Conservation (phyloP, 1,284 basidiomycete genomes). For the Golubevia sp. region DNA sequence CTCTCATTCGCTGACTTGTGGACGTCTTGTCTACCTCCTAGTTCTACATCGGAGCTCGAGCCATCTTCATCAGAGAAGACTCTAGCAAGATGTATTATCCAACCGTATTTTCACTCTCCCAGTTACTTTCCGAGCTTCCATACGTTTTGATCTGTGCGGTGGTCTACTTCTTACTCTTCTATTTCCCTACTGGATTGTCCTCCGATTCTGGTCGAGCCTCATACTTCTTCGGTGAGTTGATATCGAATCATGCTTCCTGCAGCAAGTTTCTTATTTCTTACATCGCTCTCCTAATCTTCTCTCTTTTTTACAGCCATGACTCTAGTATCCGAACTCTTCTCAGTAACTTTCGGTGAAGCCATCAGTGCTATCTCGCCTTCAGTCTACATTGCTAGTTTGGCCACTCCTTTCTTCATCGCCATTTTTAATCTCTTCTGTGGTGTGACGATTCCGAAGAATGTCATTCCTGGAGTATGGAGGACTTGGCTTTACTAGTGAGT, state of each 20-base stretch:
- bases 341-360: slow-evolving; percentile 16
- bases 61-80: slow-evolving; percentile 50
- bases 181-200: slow-evolving; percentile 41
- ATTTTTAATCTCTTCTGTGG: slow-evolving; percentile 41
- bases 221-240: slow-evolving; percentile 27
- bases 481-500: slow-evolving; percentile 15
- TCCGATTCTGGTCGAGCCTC: slow-evolving; percentile 30
- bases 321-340: slow-evolving; percentile 39
- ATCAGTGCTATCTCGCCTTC: slow-evolving; percentile 21
- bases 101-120: slow-evolving; percentile 40
- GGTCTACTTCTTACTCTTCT: slow-evolving; percentile 43
- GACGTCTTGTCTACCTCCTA: neutral
- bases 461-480: slow-evolving; percentile 39
- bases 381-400: slow-evolving; percentile 39
- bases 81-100: slow-evolving; percentile 44
- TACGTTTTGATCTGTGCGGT: slow-evolving; percentile 41
- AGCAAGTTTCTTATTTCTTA: neutral
- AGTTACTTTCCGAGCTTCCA: slow-evolving; percentile 42
- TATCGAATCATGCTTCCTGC: too few relatives aligned
- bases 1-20: too few relatives aligned
- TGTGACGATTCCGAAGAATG: slow-evolving; percentile 29
- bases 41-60: slow-evolving; percentile 48
- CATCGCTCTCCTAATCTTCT: too few relatives aligned
- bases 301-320: slow-evolving; percentile 13
- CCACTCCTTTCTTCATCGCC: slow-evolving; percentile 40